A percentile compares a stretch with the other conserved stretches of the same genome.
These are phyloP conservation scores for Dendrothele bispora DNA, from an alignment of 768 basidiomycete genomes.

Conservation along the genomic window DNA sequence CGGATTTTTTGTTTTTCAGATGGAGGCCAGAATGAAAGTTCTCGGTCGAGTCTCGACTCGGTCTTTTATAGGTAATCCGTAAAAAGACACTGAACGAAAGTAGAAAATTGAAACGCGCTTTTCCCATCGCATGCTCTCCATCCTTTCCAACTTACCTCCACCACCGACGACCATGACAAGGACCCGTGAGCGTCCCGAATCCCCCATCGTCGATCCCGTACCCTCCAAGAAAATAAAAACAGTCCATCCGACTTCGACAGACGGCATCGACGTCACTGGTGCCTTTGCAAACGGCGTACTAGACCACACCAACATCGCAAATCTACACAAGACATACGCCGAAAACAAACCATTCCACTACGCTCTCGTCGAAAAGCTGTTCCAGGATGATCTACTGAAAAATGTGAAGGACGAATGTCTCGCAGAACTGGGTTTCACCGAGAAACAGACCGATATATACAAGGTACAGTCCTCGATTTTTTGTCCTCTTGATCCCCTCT, in stretches of 20 bases:
- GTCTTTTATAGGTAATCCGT: too few relatives aligned
- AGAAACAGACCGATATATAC: conserved; percentile 99
- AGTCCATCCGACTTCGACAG: conserved; percentile 18
- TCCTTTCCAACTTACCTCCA: too few relatives aligned
- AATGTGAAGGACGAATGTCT: conserved; percentile 85
- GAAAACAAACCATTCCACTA: conserved; percentile 77
- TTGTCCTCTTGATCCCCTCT: conserved; percentile 5
- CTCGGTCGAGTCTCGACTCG: too few relatives aligned
- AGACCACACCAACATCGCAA: conserved; percentile 52
- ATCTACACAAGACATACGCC: conserved; percentile 56
- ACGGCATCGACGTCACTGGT: conserved; percentile 29
- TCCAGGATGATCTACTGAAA: conserved; percentile 79
- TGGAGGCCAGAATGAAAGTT: too few relatives aligned
- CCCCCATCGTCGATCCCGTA: conserved; percentile 32
- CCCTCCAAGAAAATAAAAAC: conserved; percentile 30
- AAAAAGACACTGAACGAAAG: too few relatives aligned
- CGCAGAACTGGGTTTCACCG: conserved; percentile 74
- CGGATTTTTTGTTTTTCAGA: too few relatives aligned
- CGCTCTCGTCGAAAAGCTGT: conserved; percentile 75
- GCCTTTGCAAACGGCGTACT: conserved; percentile 59
- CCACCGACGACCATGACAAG: conserved; percentile 44
- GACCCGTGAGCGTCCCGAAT: conserved; percentile 46
- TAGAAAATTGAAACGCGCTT: too few relatives aligned
- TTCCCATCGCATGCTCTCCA: too few relatives aligned
- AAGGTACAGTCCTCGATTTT: conserved; percentile 51